Percentiles rank a stretch among this genome's conserved stretches.
Evolutionary conservation across 305 asterid genomes (phyloP).

Genomic region (Andrographis paniculata): DNA sequence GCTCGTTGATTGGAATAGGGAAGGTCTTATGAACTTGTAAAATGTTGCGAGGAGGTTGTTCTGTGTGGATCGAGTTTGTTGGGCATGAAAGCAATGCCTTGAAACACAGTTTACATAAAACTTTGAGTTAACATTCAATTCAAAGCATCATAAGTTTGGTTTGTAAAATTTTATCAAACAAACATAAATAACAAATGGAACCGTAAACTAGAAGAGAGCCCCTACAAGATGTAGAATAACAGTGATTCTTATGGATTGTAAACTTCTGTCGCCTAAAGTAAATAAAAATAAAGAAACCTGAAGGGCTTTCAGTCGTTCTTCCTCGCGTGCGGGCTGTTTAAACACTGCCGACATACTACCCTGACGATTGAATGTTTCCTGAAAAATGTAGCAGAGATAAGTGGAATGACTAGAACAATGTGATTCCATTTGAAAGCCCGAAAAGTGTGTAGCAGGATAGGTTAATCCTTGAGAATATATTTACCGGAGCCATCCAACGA

Average conservation of each 20-base stretch:
- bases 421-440: no score
- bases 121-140: no score
- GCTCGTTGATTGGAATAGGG: conserved; percentile 44
- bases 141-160: no score
- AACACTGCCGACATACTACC: conserved; percentile 56
- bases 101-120: conserved; percentile 11
- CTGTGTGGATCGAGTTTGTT: conserved; percentile 61
- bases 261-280: background rate
- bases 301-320: conserved; percentile 52
- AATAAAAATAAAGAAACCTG: conserved; percentile 33
- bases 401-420: no score
- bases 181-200: no score
- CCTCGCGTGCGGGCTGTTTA: conserved; percentile 49
- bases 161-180: no score
- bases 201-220: no score
- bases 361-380: conserved; percentile 43
- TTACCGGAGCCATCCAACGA: conserved; percentile 83
- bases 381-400: conserved; percentile 12
- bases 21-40: conserved; percentile 46
- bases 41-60: conserved; percentile 39
- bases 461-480: background rate
- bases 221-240: no score
- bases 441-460: no score
- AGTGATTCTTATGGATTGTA: conserved; percentile 1
- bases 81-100: conserved; percentile 69